Evolutionary conservation across 2,329 filamentous ascomycete genomes (phyloP), one percentile per base, ranked within the genome.

Genomic region (Fusarium agapanthi): DNA sequence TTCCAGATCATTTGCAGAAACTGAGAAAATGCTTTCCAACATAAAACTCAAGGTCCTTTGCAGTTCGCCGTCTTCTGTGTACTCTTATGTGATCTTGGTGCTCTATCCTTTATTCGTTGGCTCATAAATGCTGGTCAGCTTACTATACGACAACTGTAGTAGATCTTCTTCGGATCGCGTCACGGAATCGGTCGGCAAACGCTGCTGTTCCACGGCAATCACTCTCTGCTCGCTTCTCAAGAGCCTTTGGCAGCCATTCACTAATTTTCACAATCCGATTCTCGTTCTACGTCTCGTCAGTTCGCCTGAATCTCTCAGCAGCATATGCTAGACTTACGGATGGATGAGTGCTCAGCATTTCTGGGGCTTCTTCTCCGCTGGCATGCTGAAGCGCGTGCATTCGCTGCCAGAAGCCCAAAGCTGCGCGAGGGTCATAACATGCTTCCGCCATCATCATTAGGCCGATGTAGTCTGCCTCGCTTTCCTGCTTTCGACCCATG

Each of bases 371-470:
- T 50, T 86, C 80, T 32, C 83, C 81, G 5, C 74, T 77, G 20
- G 64, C 61, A 32, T 84, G 74, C 53, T 83, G 84, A 6, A 82
- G 79, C 43, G 80, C 79, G 70, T 92, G 89, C 90, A 94, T 93
- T 55, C 90, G 82, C 78, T 86, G 81, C 91, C 90, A 94, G 66
- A 95, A 89, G 1, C 84, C 84, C 47, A 92, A 84, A 0, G 93
- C 92, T 67, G 89, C 88, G 18, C 86, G 82, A 2, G 93, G 93
- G 69, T 94, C 86, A 78, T 92, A 95, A 82, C 93, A 95, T 32
- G 91, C 91, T 82, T 93, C 89, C 0, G 92, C 89, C 92, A 95
- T 95, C 87, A 95, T 92, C 87, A 95, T 89, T 38, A 95, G 81
- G 1, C 93, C 93, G 53, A 95, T 94, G 76, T 93, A 93, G 77